phyloP scores from a whole-genome alignment of 106 monocot species.

The Phalaenopsis equestris region DNA sequence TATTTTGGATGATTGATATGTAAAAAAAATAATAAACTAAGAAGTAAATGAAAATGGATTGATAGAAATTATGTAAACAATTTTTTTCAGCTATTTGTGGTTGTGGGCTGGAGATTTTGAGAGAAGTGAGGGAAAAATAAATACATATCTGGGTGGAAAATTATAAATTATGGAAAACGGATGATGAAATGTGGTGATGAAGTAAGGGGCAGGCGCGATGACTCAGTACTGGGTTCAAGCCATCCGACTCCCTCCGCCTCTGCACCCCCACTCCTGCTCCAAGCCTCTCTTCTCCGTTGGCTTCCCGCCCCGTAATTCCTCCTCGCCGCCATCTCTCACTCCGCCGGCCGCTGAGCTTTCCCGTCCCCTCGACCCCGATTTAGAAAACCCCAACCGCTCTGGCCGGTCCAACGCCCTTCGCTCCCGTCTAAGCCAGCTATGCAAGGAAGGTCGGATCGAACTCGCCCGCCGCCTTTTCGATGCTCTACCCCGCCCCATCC shows the following conservation, averaged over 20 bases:
- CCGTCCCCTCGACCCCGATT: background rate
- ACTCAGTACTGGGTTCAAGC: background rate
- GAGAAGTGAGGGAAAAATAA: too few species aligned
- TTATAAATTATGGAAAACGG: too few species aligned
- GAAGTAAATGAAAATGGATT: too few species aligned
- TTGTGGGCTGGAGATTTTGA: too few species aligned
- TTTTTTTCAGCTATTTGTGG: too few species aligned
- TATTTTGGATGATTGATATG: too few species aligned
- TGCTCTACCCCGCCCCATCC: slow-evolving; percentile 38
- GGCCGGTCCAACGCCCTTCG: slow-evolving; percentile 12
- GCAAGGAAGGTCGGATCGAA: slow-evolving; percentile 48
- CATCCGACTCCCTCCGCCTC: background rate
- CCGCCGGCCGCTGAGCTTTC: background rate
- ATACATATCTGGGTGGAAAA: too few species aligned
- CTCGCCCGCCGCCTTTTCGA: slow-evolving; percentile 68
- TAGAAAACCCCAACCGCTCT: background rate
- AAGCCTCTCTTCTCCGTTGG: background rate
- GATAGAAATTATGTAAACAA: too few species aligned
- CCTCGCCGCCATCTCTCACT: background rate
- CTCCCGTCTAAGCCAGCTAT: slow-evolving; percentile 42
- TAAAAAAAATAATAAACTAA: too few species aligned
- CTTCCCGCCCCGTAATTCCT: background rate
- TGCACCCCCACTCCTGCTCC: background rate
- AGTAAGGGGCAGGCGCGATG: background rate
- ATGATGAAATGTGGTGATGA: too few species aligned